Evolutionary conservation across 345 rosid genomes (phyloP), one percentile per base, ranked within the genome.

Genomic region (Ceriops decandra): DNA sequence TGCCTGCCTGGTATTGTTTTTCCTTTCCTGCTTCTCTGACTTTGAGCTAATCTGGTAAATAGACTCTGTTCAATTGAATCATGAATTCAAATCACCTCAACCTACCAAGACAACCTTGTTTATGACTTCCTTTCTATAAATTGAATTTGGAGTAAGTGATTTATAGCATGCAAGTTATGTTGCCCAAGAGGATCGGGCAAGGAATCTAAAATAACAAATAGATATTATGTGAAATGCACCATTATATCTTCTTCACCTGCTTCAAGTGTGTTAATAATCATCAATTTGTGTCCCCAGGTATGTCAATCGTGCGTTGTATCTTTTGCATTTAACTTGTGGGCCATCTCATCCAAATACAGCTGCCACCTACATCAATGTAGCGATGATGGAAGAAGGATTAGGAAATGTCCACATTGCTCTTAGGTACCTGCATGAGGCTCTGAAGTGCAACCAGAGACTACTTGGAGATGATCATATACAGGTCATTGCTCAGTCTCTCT

Each of bases 311-410:
- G 80, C 80, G 11, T 26, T 77, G 36, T 72, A 77, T 68, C 80
- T 77, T 24, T 64, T 77, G 67, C 76, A 77, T 66, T 65, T 77
- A 68, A 77, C 80, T 22, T 77, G 80, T 60, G 80, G 80, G 42
- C 73, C 80, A 60, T 77, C 80, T 63, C 80, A 77, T 68, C 80
- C 80, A 10, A 77, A 77, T 47, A 77, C 80, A 20, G 80, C 80
- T 68, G 80, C 80, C 66, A 77, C 80, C 27, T 77, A 77, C 65
- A 77, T 77, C 69, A 77, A 77, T 54, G 74, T 77, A 52, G 80
- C 80, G 21, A 77, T 77, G 80, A 77, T 77, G 80, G 80, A 77
- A 72, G 80, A 77, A 68, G 80, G 80, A 54, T 72, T 77, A 49
- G 80, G 80, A 24, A 77, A 77, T 49, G 80, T 64, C 42, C 80